Conservation (phyloP, 441 rosid species). For the Mallotus repandus region DNA sequence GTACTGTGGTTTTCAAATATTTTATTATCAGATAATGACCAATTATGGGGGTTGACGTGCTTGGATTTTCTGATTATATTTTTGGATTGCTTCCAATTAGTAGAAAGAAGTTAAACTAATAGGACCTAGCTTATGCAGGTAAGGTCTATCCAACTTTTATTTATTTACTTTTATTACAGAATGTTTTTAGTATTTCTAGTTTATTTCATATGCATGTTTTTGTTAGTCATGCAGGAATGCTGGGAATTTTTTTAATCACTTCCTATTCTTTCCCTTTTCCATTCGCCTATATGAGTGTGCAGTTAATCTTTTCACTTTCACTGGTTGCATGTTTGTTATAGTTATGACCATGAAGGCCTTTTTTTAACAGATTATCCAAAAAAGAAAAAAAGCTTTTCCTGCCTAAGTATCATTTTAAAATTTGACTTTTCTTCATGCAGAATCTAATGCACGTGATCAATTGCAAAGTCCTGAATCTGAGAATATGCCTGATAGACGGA, state of each 20-base stretch:
- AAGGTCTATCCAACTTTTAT: not conserved
- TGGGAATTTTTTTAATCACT: not conserved
- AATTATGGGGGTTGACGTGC: not conserved
- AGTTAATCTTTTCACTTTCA: not conserved
- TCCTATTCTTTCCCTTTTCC: not conserved
- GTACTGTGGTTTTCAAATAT: not conserved
- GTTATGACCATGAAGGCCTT: not conserved
- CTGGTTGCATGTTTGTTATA: not conserved
- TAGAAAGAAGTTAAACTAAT: not conserved
- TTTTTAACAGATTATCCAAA: not conserved
- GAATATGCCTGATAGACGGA: slow-evolving; percentile 54
- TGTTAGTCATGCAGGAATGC: too few relatives aligned
- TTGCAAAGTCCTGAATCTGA: slow-evolving; percentile 56
- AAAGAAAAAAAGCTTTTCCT: too few relatives aligned
- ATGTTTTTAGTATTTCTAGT: not conserved
- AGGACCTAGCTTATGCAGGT: not conserved
- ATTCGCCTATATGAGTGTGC: not conserved
- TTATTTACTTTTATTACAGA: not conserved
- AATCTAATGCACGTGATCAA: slow-evolving; percentile 42
- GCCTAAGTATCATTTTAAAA: slow-evolving; percentile 8
- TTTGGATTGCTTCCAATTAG: not conserved
- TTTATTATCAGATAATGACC: not conserved
- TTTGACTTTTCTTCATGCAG: slow-evolving; percentile 40
- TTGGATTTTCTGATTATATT: not conserved
- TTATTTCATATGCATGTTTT: not conserved